A percentile compares a stretch with the other conserved stretches of the same genome.
Conservation (phyloP, 371 early-diverging fungal genomes). For the Zopfochytrium polystomum region DNA sequence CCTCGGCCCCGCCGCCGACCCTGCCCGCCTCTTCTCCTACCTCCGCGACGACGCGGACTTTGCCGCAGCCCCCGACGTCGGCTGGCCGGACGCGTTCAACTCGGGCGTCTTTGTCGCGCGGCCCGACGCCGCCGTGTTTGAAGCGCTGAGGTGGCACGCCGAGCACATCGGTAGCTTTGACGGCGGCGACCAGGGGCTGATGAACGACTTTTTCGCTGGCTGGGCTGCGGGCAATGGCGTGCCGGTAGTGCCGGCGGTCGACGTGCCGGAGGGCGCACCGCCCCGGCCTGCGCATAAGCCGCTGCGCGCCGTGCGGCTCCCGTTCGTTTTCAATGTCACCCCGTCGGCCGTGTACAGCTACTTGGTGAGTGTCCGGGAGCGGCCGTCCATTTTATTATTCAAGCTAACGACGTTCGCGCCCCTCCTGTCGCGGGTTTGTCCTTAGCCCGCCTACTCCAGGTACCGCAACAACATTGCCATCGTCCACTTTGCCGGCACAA, state of each 20-base stretch:
- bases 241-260: no score
- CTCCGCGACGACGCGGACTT: constrained; percentile 52
- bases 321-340: constrained; percentile 90
- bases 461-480: constrained; percentile 68
- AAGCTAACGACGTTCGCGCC: no score
- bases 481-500: constrained; percentile 85
- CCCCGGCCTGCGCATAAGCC: no score
- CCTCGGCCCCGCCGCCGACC: constrained; percentile 71
- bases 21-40: constrained; percentile 72
- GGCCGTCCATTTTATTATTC: background rate
- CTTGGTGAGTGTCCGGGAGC: constrained; percentile 17
- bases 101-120: constrained; percentile 87
- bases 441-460: constrained; percentile 48
- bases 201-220: constrained; percentile 78
- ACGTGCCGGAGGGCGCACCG: no score
- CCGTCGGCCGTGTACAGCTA: constrained; percentile 83
- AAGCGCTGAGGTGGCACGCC: constrained; percentile 56
- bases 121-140: constrained; percentile 59
- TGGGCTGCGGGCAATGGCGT: constrained; percentile 63
- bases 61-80: constrained; percentile 76
- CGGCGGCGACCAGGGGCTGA: constrained; percentile 93
- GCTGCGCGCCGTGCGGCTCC: constrained; percentile 56
- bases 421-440: no score
- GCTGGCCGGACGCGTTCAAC: constrained; percentile 82
- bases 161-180: constrained; percentile 68